Base-by-base conservation (phyloP, 768 basidiomycete genomes). In the Udeniomyces megalosporus region DNA sequence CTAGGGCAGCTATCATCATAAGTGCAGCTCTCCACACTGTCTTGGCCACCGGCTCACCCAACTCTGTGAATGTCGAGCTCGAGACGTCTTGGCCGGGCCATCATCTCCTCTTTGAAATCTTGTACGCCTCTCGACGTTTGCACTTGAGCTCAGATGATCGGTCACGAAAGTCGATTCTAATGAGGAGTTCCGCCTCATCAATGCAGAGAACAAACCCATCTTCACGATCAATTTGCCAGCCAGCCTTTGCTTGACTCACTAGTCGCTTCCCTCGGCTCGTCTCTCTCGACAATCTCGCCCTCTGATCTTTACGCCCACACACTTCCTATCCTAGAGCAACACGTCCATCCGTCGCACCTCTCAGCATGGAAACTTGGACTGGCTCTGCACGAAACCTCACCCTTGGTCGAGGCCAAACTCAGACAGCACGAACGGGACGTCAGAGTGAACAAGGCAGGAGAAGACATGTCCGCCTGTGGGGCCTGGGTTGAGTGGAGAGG, bases 401-500 rank as follows among this genome's bases (percentile, higher is more conserved):
- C 92, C 0, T 84, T 82, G 68, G 79, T 96, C 29, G 83, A 88
- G 62, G 90, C 91, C 0, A 86, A 84, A 69, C 88, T 65, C 31
- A 60, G 85, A 70, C 79, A 84, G 56, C 82, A 82, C 70, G 73
- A 70, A 12, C 71, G 69, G 14, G 24, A 22, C 8, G 69, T 73
- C 5, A 42, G 17, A 17, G 10, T 42, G 10, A 8, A 8, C 10
- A 8, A 8, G n/a, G n/a, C n/a, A n/a, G 85, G 83, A 68, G 82
- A 78, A 2, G 83, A 29, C 50, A 26, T 47, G 55, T 58, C 1
- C 54, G 63, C 6, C 52, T 70, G 55, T 67, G 67, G 61, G 4
- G 17, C 84, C 14, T 90, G 84, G 87, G 84, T 86, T 12, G 86
- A 86, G 60, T 88, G 85, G 87, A 84, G 88, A 69, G 86, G 88